These are phyloP conservation scores for Talaromyces sp. DNA, from an alignment of 2,329 filamentous ascomycete species.

Conservation along the genomic window DNA sequence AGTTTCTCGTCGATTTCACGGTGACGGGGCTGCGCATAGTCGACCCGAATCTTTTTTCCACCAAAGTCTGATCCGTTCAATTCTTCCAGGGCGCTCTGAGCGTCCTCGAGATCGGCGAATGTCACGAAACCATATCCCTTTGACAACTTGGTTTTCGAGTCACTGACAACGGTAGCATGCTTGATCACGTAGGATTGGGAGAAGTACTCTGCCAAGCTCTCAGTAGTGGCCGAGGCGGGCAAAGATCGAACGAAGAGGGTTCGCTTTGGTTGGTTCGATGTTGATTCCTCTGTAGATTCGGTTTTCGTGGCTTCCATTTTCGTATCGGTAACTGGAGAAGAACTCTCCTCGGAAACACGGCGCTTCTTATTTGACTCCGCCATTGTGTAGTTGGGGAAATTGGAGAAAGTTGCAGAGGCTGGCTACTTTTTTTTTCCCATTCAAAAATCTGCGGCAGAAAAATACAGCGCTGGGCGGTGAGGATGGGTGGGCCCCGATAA, in stretches of 20 bases:
- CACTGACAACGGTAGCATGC: slow-evolving; percentile 88
- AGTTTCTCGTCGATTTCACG: slow-evolving; percentile 62
- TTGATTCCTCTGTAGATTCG: slow-evolving; percentile 9
- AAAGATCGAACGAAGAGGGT: slow-evolving; percentile 92
- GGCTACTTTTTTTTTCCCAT: slow-evolving; percentile 14
- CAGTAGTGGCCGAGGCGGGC: slow-evolving; percentile 74
- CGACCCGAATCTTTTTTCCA: slow-evolving; percentile 80
- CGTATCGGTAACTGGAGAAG: slow-evolving; percentile 18
- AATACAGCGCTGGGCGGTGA: slow-evolving; percentile 19
- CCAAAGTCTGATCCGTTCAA: slow-evolving; percentile 77
- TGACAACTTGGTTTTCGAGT: slow-evolving; percentile 81
- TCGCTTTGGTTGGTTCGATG: slow-evolving; percentile 48
- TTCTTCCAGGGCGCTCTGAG: slow-evolving; percentile 75
- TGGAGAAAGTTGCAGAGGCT: background rate
- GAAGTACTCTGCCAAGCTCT: slow-evolving; percentile 83
- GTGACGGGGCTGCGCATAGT: slow-evolving; percentile 83
- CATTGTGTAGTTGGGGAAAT: slow-evolving; percentile 29
- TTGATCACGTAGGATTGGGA: slow-evolving; percentile 94
- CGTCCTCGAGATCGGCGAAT: slow-evolving; percentile 91
- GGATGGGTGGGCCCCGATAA: slow-evolving; percentile 7
- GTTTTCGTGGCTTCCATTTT: slow-evolving; percentile 18
- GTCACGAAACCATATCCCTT: slow-evolving; percentile 97
- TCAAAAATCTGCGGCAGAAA: slow-evolving; percentile 43
- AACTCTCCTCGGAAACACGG: slow-evolving; percentile 34
- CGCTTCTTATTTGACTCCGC: slow-evolving; percentile 40